A percentile compares a stretch with the other conserved stretches of the same genome.
These are phyloP conservation scores for Phytopythium delawarense DNA, from an alignment of 352 stramenopile species.

Conservation along the genomic window DNA sequence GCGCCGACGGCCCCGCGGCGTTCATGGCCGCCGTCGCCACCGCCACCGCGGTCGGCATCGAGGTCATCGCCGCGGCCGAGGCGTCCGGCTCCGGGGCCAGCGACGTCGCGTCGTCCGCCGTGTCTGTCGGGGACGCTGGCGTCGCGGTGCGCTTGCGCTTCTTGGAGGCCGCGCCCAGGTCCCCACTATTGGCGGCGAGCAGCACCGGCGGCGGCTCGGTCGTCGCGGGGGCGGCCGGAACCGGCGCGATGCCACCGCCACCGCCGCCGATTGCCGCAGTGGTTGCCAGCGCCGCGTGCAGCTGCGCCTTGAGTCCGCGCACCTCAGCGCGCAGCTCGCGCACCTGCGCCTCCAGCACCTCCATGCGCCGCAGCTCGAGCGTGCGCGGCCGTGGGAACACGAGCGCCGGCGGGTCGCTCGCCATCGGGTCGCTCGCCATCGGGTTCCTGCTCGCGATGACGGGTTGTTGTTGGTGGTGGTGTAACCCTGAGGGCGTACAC, in stretches of 20 bases:
- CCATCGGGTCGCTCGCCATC: not conserved
- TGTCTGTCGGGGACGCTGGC: not conserved
- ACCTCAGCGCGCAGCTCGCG: constrained; percentile 25
- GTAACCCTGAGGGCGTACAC: too few relatives aligned
- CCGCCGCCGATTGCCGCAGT: too few relatives aligned
- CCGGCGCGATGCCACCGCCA: not conserved
- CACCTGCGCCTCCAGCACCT: constrained; percentile 16
- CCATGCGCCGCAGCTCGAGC: constrained; percentile 6
- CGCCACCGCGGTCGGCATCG: not conserved
- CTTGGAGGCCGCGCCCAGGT: not conserved
- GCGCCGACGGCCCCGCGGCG: not conserved
- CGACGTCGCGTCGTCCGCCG: not conserved
- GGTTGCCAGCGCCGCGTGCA: constrained; percentile 13
- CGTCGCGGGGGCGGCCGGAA: not conserved
- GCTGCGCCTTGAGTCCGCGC: constrained; percentile 17
- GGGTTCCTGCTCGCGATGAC: not conserved
- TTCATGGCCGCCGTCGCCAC: not conserved
- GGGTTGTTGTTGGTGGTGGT: not conserved
- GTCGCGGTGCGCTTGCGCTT: not conserved
- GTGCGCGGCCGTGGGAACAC: constrained; percentile 10
- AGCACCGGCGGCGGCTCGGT: not conserved
- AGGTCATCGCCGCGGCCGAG: not conserved
- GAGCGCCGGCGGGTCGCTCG: constrained; percentile 4
- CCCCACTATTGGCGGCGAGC: not conserved
- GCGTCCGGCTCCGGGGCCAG: not conserved